Evolutionary conservation across 192 early-diverging fungal genomes (phyloP).

Genomic region (Kappamyces sp.): DNA sequence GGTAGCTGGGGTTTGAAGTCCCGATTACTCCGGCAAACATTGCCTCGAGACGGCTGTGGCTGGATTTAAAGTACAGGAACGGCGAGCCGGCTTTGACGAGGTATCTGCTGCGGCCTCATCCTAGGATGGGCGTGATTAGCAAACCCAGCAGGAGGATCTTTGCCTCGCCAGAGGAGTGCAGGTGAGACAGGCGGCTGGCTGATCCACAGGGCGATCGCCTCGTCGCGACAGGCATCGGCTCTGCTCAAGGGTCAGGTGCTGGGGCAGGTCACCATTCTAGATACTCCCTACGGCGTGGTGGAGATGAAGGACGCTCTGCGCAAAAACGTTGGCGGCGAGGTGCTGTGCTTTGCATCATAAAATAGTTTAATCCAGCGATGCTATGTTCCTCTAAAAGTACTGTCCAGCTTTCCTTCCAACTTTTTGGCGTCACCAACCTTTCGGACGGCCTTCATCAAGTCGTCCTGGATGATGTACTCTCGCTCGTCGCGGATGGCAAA

Average conservation of each 20-base stretch:
- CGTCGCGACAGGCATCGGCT: constrained; percentile 60
- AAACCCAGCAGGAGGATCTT: constrained; percentile 78
- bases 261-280: constrained; percentile 87
- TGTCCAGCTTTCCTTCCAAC: constrained; percentile 49
- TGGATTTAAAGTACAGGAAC: constrained; percentile 88
- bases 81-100: constrained; percentile 63
- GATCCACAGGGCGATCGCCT: constrained; percentile 45
- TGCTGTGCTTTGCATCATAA: constrained; percentile 58
- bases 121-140: constrained; percentile 68
- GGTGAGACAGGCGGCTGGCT: too few relatives aligned
- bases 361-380: background rate
- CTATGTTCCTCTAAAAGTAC: constrained; percentile 14
- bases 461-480: constrained; percentile 96
- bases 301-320: constrained; percentile 86
- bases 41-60: constrained; percentile 82
- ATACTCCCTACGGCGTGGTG: constrained; percentile 78
- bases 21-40: constrained; percentile 77
- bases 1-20: constrained; percentile 44
- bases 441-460: constrained; percentile 99
- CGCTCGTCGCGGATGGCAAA: constrained; percentile 99
- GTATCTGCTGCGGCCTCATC: too few relatives aligned
- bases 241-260: constrained; percentile 78
- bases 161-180: constrained; percentile 75
- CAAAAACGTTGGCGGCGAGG: constrained; percentile 78
- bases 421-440: constrained; percentile 98